Evolutionary conservation across 2,329 filamentous ascomycete species (phyloP).

Genomic region (Colletotrichum eleusines): DNA sequence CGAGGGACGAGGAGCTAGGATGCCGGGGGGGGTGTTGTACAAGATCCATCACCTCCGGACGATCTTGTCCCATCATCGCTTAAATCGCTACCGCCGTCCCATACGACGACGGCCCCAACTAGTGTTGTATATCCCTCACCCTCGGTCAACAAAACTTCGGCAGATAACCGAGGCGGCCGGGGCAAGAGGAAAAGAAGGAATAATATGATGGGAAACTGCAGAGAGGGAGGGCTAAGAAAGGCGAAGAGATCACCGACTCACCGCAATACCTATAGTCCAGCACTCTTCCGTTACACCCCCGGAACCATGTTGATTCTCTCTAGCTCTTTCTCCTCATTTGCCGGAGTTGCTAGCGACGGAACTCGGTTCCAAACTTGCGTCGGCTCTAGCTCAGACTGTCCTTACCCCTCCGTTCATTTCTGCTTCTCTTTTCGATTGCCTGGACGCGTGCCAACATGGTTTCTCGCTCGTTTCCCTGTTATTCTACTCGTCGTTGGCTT

Average conservation of each 20-base stretch:
- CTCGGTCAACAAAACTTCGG: conserved; percentile 29
- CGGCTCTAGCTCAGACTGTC: conserved; percentile 19
- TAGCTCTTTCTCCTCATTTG: conserved; percentile 21
- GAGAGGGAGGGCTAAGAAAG: neutral
- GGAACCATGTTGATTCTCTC: conserved; percentile 13
- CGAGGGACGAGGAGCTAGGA: conserved; percentile 1
- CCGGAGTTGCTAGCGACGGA: conserved; percentile 24
- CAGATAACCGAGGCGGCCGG: conserved; percentile 28
- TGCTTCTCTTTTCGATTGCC: neutral
- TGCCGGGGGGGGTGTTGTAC: conserved; percentile 36
- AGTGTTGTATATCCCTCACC: conserved; percentile 28
- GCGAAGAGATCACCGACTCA: conserved; percentile 29
- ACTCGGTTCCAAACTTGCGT: conserved; percentile 31
- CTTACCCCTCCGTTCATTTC: conserved; percentile 18
- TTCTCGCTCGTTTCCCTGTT: neutral
- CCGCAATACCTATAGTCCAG: conserved; percentile 12
- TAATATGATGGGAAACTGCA: conserved; percentile 1
- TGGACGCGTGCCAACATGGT: neutral
- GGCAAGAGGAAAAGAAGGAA: conserved; percentile 14
- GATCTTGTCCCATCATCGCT: conserved; percentile 38
- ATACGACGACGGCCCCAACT: conserved; percentile 24
- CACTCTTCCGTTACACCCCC: conserved; percentile 15
- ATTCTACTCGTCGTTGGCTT: neutral
- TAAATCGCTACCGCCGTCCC: conserved; percentile 21
- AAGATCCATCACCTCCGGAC: conserved; percentile 37